phyloP scores from a whole-genome alignment of 2,329 filamentous ascomycete species.

The Curvularia sp. region DNA sequence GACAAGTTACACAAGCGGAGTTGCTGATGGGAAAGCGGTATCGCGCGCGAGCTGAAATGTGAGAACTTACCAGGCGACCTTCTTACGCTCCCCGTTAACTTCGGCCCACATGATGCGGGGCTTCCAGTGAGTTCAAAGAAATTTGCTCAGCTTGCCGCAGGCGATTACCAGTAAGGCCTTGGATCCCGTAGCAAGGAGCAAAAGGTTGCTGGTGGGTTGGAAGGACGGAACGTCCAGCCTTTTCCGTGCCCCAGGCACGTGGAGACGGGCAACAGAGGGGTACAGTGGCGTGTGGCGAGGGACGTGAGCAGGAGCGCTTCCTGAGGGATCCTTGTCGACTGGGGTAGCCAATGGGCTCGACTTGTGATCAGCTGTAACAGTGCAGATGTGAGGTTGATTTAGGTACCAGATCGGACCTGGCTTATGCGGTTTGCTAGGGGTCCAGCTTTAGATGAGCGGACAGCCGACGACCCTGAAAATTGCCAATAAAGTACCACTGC shows the following conservation, averaged over 20 bases:
- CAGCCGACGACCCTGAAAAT: slow-evolving; percentile 26
- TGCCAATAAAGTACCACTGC: slow-evolving; percentile 24
- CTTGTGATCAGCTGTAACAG: slow-evolving; percentile 21
- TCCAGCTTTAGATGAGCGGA: slow-evolving; percentile 33
- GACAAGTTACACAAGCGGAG: background rate
- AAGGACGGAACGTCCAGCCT: slow-evolving; percentile 23
- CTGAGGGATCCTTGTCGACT: slow-evolving; percentile 29
- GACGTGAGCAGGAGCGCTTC: slow-evolving; percentile 22
- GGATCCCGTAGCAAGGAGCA: slow-evolving; percentile 27
- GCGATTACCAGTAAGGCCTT: slow-evolving; percentile 26
- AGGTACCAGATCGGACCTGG: slow-evolving; percentile 25
- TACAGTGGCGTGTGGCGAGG: slow-evolving; percentile 32
- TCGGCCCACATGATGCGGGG: slow-evolving; percentile 61
- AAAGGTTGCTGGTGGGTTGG: slow-evolving; percentile 25
- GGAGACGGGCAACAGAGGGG: slow-evolving; percentile 34
- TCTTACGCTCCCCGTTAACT: slow-evolving; percentile 74
- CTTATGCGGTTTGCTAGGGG: slow-evolving; percentile 30
- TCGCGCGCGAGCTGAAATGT: background rate
- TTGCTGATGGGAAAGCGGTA: background rate
- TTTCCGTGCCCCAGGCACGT: slow-evolving; percentile 37
- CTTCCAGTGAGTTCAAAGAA: slow-evolving; percentile 26
- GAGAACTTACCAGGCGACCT: slow-evolving; percentile 73
- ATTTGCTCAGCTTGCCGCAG: slow-evolving; percentile 40
- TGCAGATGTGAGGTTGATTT: slow-evolving; percentile 21
- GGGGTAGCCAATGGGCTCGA: slow-evolving; percentile 34